Evolutionary conservation across 2,329 filamentous ascomycete species (phyloP), one percentile per base, ranked within the genome.

Genomic region (Fusarium incarnatum): DNA sequence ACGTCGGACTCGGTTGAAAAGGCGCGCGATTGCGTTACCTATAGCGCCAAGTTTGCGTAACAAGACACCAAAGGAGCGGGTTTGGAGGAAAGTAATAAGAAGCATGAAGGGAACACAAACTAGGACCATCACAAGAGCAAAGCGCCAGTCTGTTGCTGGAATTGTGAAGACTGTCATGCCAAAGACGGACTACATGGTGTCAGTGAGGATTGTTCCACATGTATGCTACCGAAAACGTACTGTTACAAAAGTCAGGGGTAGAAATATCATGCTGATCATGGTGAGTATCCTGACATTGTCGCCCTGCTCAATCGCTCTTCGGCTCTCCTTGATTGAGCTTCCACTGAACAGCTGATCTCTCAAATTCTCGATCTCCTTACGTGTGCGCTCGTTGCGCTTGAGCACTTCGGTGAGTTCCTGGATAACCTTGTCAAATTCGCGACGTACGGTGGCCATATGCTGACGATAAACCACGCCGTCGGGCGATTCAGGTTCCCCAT

Each of bases 291-390:
- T 87, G 72, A 89, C 88, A 73, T 89, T 89, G 65, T 89, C 84
- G 3, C 88, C 88, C 74, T 91, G 88, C 59, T 90, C 87, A 37
- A 91, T 88, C 18, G 86, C 87, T 69, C 88, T 85, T 16, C 88
- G 79, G 42, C 83, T 86, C 75, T 90, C 88, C 71, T 88, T 85
- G 58, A 91, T 88, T 4, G 83, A 85, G n/a, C 88, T 90, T 4
- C 88, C 88, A 37, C 82, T 86, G 76, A 90, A 91, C 1, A 91
- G 82, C 75, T 90, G 88, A 63, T 90, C 88, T 55, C 88, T 80
- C 61, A 91, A 75, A 6, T 83, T 85, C 54, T 84, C 79, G 48
- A 89, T 88, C 73, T 89, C 86, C 53, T 83, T 84, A 20, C 86
- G 78, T 18, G 85, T 82, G 49, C 83, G 81, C 69, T 87, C 84